Conservation (phyloP, 306 rosid genomes). For the Chamaecrista fasciculata region DNA sequence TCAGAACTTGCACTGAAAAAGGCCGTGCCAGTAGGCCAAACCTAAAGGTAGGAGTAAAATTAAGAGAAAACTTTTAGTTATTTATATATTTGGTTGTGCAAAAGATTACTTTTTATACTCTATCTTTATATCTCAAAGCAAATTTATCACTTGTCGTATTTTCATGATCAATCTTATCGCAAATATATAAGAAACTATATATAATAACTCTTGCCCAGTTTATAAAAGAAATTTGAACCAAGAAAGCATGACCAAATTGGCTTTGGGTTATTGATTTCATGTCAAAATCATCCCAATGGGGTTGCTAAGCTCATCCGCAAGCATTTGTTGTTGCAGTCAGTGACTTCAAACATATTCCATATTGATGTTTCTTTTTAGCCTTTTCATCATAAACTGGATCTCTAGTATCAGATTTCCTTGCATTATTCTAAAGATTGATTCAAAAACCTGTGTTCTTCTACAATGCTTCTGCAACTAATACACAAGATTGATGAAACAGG, state of each 20-base stretch:
- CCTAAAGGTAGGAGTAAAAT: constrained; percentile 60
- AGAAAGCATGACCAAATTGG: neutral
- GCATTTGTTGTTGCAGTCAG: neutral
- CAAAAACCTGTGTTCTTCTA: neutral
- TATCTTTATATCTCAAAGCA: too few relatives aligned
- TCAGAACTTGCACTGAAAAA: constrained; percentile 79
- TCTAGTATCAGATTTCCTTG: neutral
- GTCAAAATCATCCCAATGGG: neutral
- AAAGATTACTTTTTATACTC: too few relatives aligned
- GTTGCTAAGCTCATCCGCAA: neutral
- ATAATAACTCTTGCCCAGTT: too few relatives aligned
- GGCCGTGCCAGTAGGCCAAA: constrained; percentile 86
- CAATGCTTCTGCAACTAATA: neutral
- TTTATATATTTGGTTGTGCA: too few relatives aligned
- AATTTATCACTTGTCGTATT: too few relatives aligned
- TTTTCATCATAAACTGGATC: neutral
- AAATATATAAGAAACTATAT: too few relatives aligned
- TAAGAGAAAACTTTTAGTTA: too few relatives aligned
- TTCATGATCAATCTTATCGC: too few relatives aligned
- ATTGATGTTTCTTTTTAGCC: neutral
- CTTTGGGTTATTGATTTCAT: neutral
- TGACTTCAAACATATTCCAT: neutral
- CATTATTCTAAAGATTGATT: neutral
- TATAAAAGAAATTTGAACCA: neutral
- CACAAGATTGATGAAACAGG: constrained; percentile 41